Evolutionary conservation across 768 basidiomycete genomes (phyloP).

Genomic region (Tulasnella calospora): DNA sequence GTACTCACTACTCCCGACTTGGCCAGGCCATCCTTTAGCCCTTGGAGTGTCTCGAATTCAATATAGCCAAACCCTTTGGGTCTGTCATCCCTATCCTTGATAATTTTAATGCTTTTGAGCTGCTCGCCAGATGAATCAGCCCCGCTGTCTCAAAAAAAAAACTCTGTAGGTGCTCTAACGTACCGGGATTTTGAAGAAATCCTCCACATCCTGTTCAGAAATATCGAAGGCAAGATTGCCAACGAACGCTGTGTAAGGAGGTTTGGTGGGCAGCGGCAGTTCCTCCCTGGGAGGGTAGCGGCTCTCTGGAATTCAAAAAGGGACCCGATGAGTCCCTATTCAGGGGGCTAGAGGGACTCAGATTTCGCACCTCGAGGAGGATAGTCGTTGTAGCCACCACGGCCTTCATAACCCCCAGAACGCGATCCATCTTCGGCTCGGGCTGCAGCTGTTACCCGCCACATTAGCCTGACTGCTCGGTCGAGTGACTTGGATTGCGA

Average conservation of each 20-base stretch:
- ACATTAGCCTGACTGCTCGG: not conserved
- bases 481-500: slow-evolving; percentile 18
- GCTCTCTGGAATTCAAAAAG: slow-evolving; percentile 1
- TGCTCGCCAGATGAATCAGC: slow-evolving; percentile 33
- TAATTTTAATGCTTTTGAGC: slow-evolving; percentile 86
- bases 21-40: slow-evolving; percentile 74
- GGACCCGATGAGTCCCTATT: not conserved
- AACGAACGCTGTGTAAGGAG: slow-evolving; percentile 95
- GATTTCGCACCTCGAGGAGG: slow-evolving; percentile 54
- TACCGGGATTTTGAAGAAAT: slow-evolving; percentile 60
- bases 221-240: slow-evolving; percentile 95
- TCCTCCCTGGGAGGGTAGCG: slow-evolving; percentile 67
- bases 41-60: slow-evolving; percentile 84
- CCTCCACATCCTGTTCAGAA: slow-evolving; percentile 72
- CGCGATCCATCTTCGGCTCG: slow-evolving; percentile 52
- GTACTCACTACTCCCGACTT: slow-evolving; percentile 62
- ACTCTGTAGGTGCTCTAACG: not conserved
- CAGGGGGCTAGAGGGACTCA: slow-evolving; percentile 17
- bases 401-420: slow-evolving; percentile 51
- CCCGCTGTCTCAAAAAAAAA: not conserved
- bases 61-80: slow-evolving; percentile 98
- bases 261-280: slow-evolving; percentile 87
- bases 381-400: slow-evolving; percentile 56
- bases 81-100: slow-evolving; percentile 86
- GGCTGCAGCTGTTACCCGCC: slow-evolving; percentile 51